A percentile compares a stretch with the other conserved stretches of the same genome.
These are phyloP conservation scores for Leptomonas pyrrhocoris DNA, from an alignment of 208 protist genomes.

Conservation along the genomic window DNA sequence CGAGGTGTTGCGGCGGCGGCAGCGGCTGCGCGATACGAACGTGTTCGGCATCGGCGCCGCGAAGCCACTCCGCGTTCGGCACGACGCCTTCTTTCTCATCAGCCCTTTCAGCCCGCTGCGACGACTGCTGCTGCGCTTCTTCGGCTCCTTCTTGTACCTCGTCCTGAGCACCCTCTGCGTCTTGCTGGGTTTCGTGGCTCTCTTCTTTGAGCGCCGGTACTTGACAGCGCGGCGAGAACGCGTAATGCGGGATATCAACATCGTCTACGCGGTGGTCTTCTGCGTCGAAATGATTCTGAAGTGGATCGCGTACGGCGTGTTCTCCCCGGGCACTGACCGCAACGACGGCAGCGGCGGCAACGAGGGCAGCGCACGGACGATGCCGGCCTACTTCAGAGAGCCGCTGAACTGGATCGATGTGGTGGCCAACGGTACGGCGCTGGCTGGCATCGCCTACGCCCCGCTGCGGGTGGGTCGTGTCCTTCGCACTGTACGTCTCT, in stretches of 20 bases:
- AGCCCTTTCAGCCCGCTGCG: constrained; percentile 33
- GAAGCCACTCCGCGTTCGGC: constrained; percentile 1
- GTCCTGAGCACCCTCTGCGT: constrained; percentile 40
- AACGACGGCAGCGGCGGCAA: not conserved
- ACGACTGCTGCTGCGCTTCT: constrained; percentile 26
- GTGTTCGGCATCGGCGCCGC: not conserved
- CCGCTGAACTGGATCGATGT: constrained; percentile 61
- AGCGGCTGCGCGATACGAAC: not conserved
- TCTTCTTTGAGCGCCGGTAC: constrained; percentile 57
- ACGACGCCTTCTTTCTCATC: constrained; percentile 26
- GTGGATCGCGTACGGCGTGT: constrained; percentile 50
- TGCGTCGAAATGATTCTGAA: constrained; percentile 59
- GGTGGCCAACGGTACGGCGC: constrained; percentile 38
- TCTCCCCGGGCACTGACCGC: not conserved
- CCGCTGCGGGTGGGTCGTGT: constrained; percentile 44
- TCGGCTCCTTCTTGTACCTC: constrained; percentile 45
- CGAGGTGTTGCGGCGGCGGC: constrained; percentile 5
- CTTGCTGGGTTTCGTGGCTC: constrained; percentile 39
- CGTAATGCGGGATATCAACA: constrained; percentile 33
- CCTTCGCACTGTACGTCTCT: constrained; percentile 49
- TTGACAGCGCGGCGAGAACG: constrained; percentile 12
- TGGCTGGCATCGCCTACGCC: constrained; percentile 47
- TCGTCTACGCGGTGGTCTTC: constrained; percentile 62
- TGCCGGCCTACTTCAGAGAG: constrained; percentile 48
- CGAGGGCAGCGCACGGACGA: not conserved